Conservation (phyloP, 768 basidiomycete genomes). For the Mycena pura region DNA sequence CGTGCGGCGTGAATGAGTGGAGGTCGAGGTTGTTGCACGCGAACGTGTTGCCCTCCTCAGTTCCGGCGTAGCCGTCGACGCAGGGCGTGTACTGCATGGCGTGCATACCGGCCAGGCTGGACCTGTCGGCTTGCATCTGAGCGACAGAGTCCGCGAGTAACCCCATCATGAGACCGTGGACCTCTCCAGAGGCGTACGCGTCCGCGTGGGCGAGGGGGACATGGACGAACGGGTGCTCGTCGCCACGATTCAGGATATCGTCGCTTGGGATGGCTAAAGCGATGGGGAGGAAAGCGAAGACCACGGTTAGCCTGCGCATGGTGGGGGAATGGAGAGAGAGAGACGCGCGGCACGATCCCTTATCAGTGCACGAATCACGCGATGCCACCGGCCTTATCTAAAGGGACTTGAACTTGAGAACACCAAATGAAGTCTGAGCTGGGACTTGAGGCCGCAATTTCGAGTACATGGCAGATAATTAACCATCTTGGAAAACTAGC, state of each 20-base stretch:
- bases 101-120: conserved; percentile 10
- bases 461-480: no score
- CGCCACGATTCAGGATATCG: conserved; percentile 12
- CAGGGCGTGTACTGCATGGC: conserved; percentile 23
- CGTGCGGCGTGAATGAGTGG: conserved; percentile 25
- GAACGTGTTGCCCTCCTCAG: conserved; percentile 15
- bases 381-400: no score
- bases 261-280: conserved; percentile 2
- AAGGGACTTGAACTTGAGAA: no score
- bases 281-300: conserved; percentile 5
- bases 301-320: conserved; percentile 2
- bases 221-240: conserved; percentile 21
- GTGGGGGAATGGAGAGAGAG: not conserved
- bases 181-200: conserved; percentile 23
- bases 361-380: no score
- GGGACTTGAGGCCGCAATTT: no score
- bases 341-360: no score
- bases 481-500: no score
- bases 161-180: conserved; percentile 25
- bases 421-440: no score
- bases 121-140: conserved; percentile 9
- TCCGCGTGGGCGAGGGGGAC: conserved; percentile 22
- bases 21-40: conserved; percentile 25
- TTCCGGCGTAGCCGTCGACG: conserved; percentile 23
- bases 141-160: conserved; percentile 16